These are phyloP conservation scores for Microsporum ferrugineum DNA, from an alignment of 2,329 filamentous ascomycete species.

Conservation along the genomic window DNA sequence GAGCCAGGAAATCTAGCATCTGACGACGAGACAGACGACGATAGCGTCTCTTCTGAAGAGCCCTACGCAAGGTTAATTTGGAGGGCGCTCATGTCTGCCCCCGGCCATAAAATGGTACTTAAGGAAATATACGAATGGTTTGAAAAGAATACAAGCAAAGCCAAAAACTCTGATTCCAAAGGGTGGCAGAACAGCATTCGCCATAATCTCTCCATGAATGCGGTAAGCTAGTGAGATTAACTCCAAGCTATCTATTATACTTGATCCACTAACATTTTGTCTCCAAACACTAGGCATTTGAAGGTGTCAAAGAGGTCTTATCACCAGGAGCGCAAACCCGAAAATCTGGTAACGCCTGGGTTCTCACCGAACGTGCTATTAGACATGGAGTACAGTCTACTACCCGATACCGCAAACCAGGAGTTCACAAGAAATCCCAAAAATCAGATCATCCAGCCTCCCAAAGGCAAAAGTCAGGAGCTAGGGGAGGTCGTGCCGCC, in stretches of 20 bases:
- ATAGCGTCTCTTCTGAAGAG: conserved; percentile 33
- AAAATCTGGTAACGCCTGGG: conserved; percentile 65
- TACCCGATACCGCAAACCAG: conserved; percentile 57
- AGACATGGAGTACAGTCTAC: conserved; percentile 69
- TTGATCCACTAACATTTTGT: conserved; percentile 8
- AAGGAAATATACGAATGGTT: conserved; percentile 92
- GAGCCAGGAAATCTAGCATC: not conserved
- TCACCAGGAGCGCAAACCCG: conserved; percentile 41
- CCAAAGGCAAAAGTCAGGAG: conserved; percentile 32
- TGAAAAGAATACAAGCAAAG: conserved; percentile 65
- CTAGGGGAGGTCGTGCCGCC: conserved; percentile 31
- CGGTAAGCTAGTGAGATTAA: conserved; percentile 46
- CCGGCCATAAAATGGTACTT: conserved; percentile 60
- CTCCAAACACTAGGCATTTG: conserved; percentile 24
- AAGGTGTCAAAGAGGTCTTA: conserved; percentile 22
- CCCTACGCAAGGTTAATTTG: conserved; percentile 79
- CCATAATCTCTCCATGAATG: conserved; percentile 93
- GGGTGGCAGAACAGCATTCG: conserved; percentile 96
- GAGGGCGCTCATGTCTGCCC: conserved; percentile 57
- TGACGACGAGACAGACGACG: conserved; percentile 13
- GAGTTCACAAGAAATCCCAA: conserved; percentile 29
- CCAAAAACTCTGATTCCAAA: conserved; percentile 46
- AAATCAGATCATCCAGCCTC: conserved; percentile 29
- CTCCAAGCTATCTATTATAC: not conserved
- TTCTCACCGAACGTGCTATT: conserved; percentile 58